phyloP scores from a whole-genome alignment of 768 basidiomycete genomes.

The Auricularia sp. region DNA sequence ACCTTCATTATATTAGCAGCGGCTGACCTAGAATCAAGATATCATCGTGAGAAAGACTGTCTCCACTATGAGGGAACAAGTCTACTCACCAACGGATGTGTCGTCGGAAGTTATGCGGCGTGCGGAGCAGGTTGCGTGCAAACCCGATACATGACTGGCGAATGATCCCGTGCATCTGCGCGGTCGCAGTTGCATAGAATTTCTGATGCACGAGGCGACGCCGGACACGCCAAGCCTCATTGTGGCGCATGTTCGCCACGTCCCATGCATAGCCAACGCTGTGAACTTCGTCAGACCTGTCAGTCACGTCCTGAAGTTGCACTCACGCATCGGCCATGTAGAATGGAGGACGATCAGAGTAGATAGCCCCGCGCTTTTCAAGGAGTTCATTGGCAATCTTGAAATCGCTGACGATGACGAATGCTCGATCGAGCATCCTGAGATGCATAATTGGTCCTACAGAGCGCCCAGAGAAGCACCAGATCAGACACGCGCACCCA shows the following conservation, averaged over 20 bases:
- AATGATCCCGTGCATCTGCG: no score
- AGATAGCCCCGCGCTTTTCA: conserved; percentile 7
- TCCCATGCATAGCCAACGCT: background rate
- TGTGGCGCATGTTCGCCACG: no score
- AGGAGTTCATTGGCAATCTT: conserved; percentile 7
- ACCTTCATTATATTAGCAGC: conserved; percentile 28
- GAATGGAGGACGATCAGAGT: conserved; percentile 8
- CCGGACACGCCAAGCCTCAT: no score
- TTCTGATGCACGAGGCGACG: no score
- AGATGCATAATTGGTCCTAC: conserved; percentile 8
- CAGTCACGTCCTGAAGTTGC: background rate
- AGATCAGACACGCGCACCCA: no score
- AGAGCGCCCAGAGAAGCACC: no score
- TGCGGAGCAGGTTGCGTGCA: background rate
- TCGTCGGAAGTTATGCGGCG: background rate
- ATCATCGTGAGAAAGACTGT: background rate
- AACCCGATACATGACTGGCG: background rate
- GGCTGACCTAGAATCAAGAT: conserved; percentile 15
- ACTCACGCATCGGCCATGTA: conserved; percentile 3
- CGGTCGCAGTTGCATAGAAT: no score
- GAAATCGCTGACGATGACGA: conserved; percentile 5
- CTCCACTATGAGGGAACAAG: background rate
- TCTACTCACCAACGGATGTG: background rate
- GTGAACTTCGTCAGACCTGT: background rate
- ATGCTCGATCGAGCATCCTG: conserved; percentile 4